Evolutionary conservation across 1,284 basidiomycete species (phyloP), one percentile per base, ranked within the genome.

Genomic region (Sporisorium iseilematis-ciliati): DNA sequence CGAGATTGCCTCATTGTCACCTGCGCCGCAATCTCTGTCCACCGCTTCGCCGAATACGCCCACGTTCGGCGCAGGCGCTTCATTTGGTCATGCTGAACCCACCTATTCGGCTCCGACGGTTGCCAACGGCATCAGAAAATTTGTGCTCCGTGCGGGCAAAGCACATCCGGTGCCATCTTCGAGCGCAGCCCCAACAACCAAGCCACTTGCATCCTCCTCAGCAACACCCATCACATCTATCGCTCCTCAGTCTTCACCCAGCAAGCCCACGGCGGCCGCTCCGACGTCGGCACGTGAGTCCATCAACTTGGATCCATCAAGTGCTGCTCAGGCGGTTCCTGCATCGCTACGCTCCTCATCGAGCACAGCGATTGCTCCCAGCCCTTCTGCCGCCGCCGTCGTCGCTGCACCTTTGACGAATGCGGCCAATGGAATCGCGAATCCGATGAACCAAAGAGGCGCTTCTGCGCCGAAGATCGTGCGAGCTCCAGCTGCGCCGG

Each of bases 111-210:
- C 18, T 10, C 62, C 55, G 14, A 61, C 68, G 16, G 58, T 65
- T 26, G 58, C 58, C n/a, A 53, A 49, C 31, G 68, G 68, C 7
- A 65, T 70, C 54, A 46, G 62, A 16, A 59, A 61, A 16, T 73
- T 64, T 42, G 54, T 65, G 21, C 50, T 65, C 16, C 57, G 68
- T 10, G 40, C 21, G 33, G 58, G 62, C 23, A 49, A 57, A 21
- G 45, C 14, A 21, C 43, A 40, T 10, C 54, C 58, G 3, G 50
- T 54, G 21, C 35, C 57, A 16, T 50, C 62, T 20, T 14, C 23
- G 7, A 45, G n/a, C 18, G 42, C 50, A 16, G 33, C 20, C 18
- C n/a, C 21, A 7, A 8, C 58, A 12, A 26, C 45, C 6, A 14
- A 25, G 40, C 20, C 51, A 7, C n/a, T 26, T 21, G 12, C 50